phyloP scores from a whole-genome alignment of 768 basidiomycete species.

The Termitomyces eurrhizus region DNA sequence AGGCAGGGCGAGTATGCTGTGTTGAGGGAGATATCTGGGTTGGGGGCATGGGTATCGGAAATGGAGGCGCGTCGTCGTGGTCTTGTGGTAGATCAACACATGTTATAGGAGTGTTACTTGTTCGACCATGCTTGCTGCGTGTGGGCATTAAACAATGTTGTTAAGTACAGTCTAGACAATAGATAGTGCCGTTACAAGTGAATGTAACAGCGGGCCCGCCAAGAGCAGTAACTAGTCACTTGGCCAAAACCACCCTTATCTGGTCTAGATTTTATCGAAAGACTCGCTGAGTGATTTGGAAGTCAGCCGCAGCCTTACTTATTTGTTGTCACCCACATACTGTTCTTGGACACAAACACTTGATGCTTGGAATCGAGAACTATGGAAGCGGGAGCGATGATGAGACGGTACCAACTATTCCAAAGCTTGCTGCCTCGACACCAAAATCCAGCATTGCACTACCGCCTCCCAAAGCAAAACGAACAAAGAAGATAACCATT shows the following conservation, averaged over 20 bases:
- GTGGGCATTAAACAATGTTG: slow-evolving; percentile 5
- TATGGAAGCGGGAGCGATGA: slow-evolving; percentile 73
- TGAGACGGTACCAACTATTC: slow-evolving; percentile 16
- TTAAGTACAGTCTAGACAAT: background rate
- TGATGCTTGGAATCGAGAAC: slow-evolving; percentile 73
- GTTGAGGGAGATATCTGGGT: background rate
- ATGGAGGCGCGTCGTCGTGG: slow-evolving; percentile 3
- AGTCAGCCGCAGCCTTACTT: background rate
- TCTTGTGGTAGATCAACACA: background rate
- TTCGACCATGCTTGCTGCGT: slow-evolving; percentile 5
- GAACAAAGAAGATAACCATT: slow-evolving; percentile 59
- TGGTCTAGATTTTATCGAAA: background rate
- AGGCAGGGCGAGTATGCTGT: background rate
- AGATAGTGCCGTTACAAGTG: slow-evolving; percentile 1
- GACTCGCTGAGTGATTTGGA: background rate
- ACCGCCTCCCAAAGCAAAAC: slow-evolving; percentile 36
- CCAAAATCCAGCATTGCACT: slow-evolving; percentile 10
- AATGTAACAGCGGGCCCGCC: background rate
- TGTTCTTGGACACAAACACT: background rate
- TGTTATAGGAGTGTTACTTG: background rate
- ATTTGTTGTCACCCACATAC: background rate
- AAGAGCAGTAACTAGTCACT: background rate
- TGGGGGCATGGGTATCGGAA: slow-evolving; percentile 11
- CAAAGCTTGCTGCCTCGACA: slow-evolving; percentile 18
- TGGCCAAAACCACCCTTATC: background rate